Evolutionary conservation across 2,329 filamentous ascomycete species (phyloP), one percentile per base, ranked within the genome.

Genomic region (Pseudogymnoascus sp.): DNA sequence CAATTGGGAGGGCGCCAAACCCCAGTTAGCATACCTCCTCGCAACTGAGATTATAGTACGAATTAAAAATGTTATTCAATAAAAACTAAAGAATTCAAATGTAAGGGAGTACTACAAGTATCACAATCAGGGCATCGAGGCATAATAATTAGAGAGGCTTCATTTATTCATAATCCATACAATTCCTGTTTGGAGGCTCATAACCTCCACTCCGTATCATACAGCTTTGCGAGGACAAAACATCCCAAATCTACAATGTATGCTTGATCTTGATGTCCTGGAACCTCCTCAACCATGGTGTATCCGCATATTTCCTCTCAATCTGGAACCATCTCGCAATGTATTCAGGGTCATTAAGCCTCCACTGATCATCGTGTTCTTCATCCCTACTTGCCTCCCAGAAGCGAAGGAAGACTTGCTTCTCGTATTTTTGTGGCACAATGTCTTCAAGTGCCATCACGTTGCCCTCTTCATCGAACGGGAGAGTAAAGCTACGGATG

Each of bases 251-350:
- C 7, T n/a, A 38, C 35, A 38, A 38, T n/a, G n/a, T 38, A n/a
- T 38, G 38, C 11, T 14, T 43, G 12, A 33, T 18, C 25, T 55
- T 55, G 49, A 55, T 55, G 5, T 33, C 49, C 21, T 55, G 49
- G 3, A 31, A 55, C 28, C 28, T 55, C 16, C 49, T 55, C 25
- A 55, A 14, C 49, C 49, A 55, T n/a, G 49, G 49, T 18, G 49
- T 55, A 55, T 55, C 49, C n/a, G 49, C 49, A 33, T 55, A 55
- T 9, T 31, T 55, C 49, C 49, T 55, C 49, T 55, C 49, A 21
- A 55, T 21, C 25, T 33, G 28, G 3, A 55, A 55, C 49, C 49
- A 55, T 55, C 28, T 55, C 49, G 49, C 49, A 55, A 55, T 55
- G n/a, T 16, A 55, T 33, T 55, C 49, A 33, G 49, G 49, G 8